Base-by-base conservation (phyloP, 257 asterid species). In the Solanum ahanhuiri region DNA sequence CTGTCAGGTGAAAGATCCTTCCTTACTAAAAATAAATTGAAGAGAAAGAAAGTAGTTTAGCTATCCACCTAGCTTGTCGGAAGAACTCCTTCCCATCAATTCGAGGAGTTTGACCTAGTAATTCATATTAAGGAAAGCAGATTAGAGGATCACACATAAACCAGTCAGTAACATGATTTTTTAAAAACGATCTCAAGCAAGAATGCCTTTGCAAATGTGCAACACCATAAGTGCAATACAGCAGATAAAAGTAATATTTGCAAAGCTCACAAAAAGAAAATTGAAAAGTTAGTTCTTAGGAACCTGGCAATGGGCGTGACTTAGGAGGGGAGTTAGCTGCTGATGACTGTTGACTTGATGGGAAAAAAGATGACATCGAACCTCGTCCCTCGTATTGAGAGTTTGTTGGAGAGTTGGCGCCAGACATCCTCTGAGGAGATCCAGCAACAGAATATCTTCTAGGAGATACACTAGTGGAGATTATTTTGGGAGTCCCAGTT, bases 251-350 rank as follows among this genome's bases (percentile, higher is more conserved):
- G 31, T 72, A 73, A 20, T 10, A 73, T 73, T 37, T 35, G 31
- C 81, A 22, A 45, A 73, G 54, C 31, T 35, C 51, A 35, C 48
- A 73, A 35, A 30, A 22, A 12, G 51, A 37, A 73, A 73, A 35
- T 37, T 73, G 31, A 22, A 17, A 71, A 37, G 18, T 37, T 30
- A 73, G 54, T 73, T 39, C 1, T 20, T 12, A 20, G 51, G 15
- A 35, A 95, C 99, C 99, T 93, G 98, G 91, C 77, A 89, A 33
- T 39, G 96, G 93, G 82, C 95, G 98, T 25, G 92, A 93, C 9
- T 91, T 94, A 75, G 98, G 98, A 86, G 98, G 99, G 85, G 99
- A 95, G 93, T 91, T 96, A 33, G 99, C 98, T 34, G 98, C 99
- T 14, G 99, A 95, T 6, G 99, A 96, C 89, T 92, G 98, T 90